A percentile compares a stretch with the other conserved stretches of the same genome.
Conservation (phyloP, 1,139 yeast genomes). For the Suhomyces ambrosiae region DNA sequence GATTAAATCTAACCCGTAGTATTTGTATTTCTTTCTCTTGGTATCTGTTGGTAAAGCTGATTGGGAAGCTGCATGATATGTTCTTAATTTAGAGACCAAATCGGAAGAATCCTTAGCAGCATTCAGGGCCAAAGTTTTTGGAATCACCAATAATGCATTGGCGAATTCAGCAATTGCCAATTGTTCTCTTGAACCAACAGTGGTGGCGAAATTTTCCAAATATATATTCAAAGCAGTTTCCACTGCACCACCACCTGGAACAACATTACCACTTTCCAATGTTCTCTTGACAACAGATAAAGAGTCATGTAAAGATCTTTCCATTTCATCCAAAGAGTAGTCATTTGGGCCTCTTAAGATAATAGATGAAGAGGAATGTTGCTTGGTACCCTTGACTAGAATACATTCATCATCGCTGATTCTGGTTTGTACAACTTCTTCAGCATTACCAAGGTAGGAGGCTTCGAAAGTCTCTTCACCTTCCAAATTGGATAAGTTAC, state of each 20-base stretch:
- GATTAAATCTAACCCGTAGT: slow-evolving; percentile 90
- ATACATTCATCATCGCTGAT: slow-evolving; percentile 98
- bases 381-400: slow-evolving; percentile 88
- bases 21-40: slow-evolving; percentile 82
- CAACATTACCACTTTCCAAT: slow-evolving; percentile 89
- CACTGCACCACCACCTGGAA: slow-evolving; percentile 99
- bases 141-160: slow-evolving; percentile 82
- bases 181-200: slow-evolving; percentile 97
- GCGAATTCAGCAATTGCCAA: slow-evolving; percentile 98
- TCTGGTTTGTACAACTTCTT: slow-evolving; percentile 87
- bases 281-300: slow-evolving; percentile 95
- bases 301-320: slow-evolving; percentile 93
- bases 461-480: slow-evolving; percentile 97
- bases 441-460: slow-evolving; percentile 85
- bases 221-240: slow-evolving; percentile 95
- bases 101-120: slow-evolving; percentile 98
- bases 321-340: slow-evolving; percentile 97
- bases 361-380: slow-evolving; percentile 89
- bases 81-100: slow-evolving; percentile 89
- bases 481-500: slow-evolving; percentile 88
- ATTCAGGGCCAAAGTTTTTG: slow-evolving; percentile 94
- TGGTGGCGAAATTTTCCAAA: slow-evolving; percentile 95
- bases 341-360: slow-evolving; percentile 96
- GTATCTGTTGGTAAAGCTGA: slow-evolving; percentile 76
- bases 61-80: slow-evolving; percentile 96